phyloP scores from a whole-genome alignment of 805 yeast genomes.

The Myxozyma neotropica region DNA sequence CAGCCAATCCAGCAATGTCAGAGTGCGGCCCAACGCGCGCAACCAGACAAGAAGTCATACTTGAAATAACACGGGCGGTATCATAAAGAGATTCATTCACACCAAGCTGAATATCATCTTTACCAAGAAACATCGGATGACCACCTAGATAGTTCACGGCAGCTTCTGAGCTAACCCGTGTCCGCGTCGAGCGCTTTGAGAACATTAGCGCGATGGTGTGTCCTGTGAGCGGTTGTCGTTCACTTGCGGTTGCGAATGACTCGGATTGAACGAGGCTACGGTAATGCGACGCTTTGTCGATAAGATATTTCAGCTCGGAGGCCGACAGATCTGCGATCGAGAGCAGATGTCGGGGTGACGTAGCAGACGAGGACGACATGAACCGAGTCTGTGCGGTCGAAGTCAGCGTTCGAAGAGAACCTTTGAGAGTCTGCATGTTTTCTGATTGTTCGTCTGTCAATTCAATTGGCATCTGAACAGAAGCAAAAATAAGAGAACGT shows the following conservation, averaged over 20 bases:
- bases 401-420: constrained; percentile 12
- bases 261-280: too few species aligned
- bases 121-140: constrained; percentile 94
- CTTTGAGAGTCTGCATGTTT: constrained; percentile 5
- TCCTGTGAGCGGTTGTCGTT: constrained; percentile 65
- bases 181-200: constrained; percentile 91
- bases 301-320: constrained; percentile 69
- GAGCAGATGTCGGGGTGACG: constrained; percentile 66
- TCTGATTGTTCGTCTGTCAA: background rate
- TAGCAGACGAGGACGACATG: background rate
- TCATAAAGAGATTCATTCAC: constrained; percentile 88
- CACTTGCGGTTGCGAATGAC: constrained; percentile 44
- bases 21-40: constrained; percentile 91
- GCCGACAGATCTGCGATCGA: constrained; percentile 78
- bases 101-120: constrained; percentile 94
- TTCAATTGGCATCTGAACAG: background rate
- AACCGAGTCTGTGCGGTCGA: constrained; percentile 12
- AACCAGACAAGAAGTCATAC: constrained; percentile 95
- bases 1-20: constrained; percentile 76
- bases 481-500: too few species aligned
- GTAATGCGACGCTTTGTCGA: constrained; percentile 65
- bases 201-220: constrained; percentile 82
- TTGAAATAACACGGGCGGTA: constrained; percentile 83
- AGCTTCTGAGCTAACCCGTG: constrained; percentile 91
- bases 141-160: constrained; percentile 93